Evolutionary conservation across 345 rosid genomes (phyloP).

Genomic region (Pistacia vera): DNA sequence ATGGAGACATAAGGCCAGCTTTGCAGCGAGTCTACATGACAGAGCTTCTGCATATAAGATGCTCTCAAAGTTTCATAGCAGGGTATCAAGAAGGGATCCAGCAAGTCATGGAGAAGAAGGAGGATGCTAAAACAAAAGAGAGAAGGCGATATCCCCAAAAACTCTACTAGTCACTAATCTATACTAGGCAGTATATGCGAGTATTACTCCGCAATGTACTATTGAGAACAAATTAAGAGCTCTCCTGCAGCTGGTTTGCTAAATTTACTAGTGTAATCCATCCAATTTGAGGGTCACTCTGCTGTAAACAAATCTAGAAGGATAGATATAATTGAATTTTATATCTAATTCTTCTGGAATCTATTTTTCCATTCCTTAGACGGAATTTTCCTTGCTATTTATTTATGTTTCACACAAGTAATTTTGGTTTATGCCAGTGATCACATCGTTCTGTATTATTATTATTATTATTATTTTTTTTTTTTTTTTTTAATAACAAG

Average conservation of each 20-base stretch:
- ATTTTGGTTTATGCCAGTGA: neutral
- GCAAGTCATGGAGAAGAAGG: slow-evolving; percentile 62
- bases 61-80: slow-evolving; percentile 70
- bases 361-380: slow-evolving; percentile 1
- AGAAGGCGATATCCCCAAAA: slow-evolving; percentile 28
- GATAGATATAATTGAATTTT: slow-evolving; percentile 8
- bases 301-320: slow-evolving; percentile 8
- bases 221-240: neutral
- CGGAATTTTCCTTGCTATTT: slow-evolving; percentile 3
- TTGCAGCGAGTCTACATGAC: slow-evolving; percentile 91
- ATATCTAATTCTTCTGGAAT: neutral
- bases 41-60: slow-evolving; percentile 82
- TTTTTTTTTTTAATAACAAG: neutral
- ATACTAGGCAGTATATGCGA: neutral
- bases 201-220: neutral
- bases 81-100: slow-evolving; percentile 87
- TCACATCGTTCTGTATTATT: neutral
- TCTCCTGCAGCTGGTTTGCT: slow-evolving; percentile 6
- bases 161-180: slow-evolving; percentile 17
- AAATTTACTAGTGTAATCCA: slow-evolving; percentile 17
- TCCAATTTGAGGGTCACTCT: slow-evolving; percentile 14
- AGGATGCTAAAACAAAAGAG: slow-evolving; percentile 32
- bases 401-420: neutral
- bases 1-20: slow-evolving; percentile 87
- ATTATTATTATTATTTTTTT: too few relatives aligned